Evolutionary conservation across 352 stramenopile species (phyloP).

Genomic region (Globisporangium middletonii): DNA sequence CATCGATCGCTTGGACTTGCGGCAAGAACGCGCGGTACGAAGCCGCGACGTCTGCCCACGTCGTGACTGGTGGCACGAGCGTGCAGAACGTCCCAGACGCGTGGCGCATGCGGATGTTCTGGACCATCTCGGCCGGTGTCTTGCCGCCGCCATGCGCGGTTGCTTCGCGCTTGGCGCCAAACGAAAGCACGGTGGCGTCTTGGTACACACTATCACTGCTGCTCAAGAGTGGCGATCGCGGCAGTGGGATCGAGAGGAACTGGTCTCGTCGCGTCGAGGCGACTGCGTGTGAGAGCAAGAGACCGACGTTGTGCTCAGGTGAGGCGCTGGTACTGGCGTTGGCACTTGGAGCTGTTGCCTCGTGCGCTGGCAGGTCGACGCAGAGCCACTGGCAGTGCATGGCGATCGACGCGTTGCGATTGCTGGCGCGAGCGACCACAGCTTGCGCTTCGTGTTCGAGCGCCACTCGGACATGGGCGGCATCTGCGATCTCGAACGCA

Average conservation of each 20-base stretch:
- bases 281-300: slow-evolving; percentile 41
- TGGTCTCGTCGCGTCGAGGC: slow-evolving; percentile 8
- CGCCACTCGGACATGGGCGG: slow-evolving; percentile 19
- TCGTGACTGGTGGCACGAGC: slow-evolving; percentile 44
- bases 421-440: neutral
- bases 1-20: slow-evolving; percentile 32
- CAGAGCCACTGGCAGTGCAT: slow-evolving; percentile 41
- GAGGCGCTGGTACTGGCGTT: neutral
- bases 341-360: neutral
- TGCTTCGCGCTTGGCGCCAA: slow-evolving; percentile 49
- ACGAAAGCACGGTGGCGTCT: slow-evolving; percentile 59
- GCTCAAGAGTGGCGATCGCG: slow-evolving; percentile 17
- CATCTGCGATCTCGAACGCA: slow-evolving; percentile 32
- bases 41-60: slow-evolving; percentile 34
- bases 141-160: slow-evolving; percentile 65
- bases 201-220: slow-evolving; percentile 25
- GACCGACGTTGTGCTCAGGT: slow-evolving; percentile 39
- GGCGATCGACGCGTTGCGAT: neutral
- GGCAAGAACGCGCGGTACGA: slow-evolving; percentile 39
- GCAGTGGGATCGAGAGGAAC: slow-evolving; percentile 54
- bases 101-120: slow-evolving; percentile 87
- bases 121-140: slow-evolving; percentile 67
- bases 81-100: slow-evolving; percentile 75
- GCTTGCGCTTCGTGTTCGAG: neutral
- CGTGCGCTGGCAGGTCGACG: slow-evolving; percentile 35